Evolutionary conservation across 2,329 filamentous ascomycete genomes (phyloP).

Genomic region (Diaporthe sp.): DNA sequence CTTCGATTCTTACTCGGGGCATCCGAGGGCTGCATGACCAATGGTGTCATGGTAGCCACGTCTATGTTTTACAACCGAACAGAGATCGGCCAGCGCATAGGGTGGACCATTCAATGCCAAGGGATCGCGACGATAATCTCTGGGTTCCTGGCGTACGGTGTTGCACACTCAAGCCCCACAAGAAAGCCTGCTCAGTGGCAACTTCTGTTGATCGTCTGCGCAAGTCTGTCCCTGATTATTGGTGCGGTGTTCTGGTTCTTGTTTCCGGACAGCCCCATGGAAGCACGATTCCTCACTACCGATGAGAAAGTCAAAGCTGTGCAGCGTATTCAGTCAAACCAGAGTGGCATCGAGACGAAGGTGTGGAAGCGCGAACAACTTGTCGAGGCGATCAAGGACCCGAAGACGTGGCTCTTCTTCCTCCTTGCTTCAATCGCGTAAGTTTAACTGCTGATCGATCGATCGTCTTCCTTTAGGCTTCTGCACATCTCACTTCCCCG

Average conservation of each 20-base stretch:
- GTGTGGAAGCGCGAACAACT: conserved; percentile 6
- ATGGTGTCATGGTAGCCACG: conserved; percentile 4
- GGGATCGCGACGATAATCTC: background rate
- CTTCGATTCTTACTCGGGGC: background rate
- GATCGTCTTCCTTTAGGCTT: background rate
- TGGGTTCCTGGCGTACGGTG: conserved; percentile 1
- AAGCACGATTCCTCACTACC: conserved; percentile 2
- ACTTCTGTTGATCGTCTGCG: background rate
- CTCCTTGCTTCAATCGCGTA: conserved; percentile 18
- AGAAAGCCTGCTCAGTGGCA: conserved; percentile 1
- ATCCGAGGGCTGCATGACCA: conserved; percentile 16
- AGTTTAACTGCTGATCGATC: background rate
- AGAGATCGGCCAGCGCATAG: conserved; percentile 14
- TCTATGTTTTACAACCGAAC: conserved; percentile 20
- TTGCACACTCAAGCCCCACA: background rate
- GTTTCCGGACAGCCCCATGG: conserved; percentile 2
- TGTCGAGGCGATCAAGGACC: background rate
- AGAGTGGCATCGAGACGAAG: conserved; percentile 16
- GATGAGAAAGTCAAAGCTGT: conserved; percentile 11
- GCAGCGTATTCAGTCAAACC: background rate
- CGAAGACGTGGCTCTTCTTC: conserved; percentile 21
- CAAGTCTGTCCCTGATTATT: background rate
- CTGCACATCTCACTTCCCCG: too few species aligned
- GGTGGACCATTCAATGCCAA: conserved; percentile 11
- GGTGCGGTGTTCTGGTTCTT: background rate